phyloP scores from a whole-genome alignment of 768 basidiomycete genomes.

The Amanita inopinata region DNA sequence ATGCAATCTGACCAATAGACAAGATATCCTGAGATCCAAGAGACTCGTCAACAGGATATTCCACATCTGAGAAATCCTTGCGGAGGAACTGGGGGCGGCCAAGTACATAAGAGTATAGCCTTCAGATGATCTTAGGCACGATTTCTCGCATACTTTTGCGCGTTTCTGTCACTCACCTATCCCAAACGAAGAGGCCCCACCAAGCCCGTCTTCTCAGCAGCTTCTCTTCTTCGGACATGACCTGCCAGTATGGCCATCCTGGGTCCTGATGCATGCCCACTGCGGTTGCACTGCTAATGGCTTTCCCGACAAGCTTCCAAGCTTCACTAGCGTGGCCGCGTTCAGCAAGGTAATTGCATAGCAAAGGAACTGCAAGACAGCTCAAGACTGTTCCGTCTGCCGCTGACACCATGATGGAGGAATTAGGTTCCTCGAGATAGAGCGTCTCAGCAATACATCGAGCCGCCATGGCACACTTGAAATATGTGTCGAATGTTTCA shows the following conservation, averaged over 20 bases:
- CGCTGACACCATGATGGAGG: conserved; percentile 27
- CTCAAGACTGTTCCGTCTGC: conserved; percentile 37
- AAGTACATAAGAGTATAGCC: conserved; percentile 33
- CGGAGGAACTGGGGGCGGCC: conserved; percentile 36
- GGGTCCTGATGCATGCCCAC: conserved; percentile 37
- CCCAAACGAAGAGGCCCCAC: conserved; percentile 34
- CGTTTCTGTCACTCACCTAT: conserved; percentile 24
- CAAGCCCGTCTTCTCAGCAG: conserved; percentile 31
- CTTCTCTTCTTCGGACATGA: conserved; percentile 34
- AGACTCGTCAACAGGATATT: conserved; percentile 20
- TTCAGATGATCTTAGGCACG: conserved; percentile 13
- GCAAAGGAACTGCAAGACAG: conserved; percentile 35
- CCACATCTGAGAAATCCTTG: conserved; percentile 27
- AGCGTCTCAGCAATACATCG: conserved; percentile 37
- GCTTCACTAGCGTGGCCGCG: conserved; percentile 40
- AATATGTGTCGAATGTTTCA: conserved; percentile 17
- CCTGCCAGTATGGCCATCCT: conserved; percentile 29
- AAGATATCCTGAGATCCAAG: conserved; percentile 26
- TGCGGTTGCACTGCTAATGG: conserved; percentile 28
- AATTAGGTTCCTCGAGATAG: conserved; percentile 24
- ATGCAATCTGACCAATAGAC: conserved; percentile 25
- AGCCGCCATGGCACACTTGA: conserved; percentile 34
- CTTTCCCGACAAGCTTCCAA: conserved; percentile 35
- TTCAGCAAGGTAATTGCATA: conserved; percentile 35
- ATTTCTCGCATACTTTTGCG: no score